Percentiles rank a stretch among this genome's conserved stretches.
Conservation (phyloP, 1,284 basidiomycete species). For the Pseudozyma sp. region DNA sequence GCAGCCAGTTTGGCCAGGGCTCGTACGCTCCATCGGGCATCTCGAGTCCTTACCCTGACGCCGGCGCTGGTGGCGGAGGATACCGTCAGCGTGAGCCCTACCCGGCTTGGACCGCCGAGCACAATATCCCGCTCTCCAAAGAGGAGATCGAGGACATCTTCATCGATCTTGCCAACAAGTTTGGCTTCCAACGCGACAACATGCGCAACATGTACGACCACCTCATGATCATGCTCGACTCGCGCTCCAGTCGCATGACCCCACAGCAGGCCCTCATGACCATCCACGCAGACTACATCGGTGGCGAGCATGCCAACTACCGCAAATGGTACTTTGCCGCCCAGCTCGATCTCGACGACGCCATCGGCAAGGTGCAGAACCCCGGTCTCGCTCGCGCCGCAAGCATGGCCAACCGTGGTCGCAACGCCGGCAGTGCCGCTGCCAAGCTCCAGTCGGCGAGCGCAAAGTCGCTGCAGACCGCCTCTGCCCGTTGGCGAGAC, state of each 20-base stretch:
- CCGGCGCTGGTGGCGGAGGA: conserved; percentile 52
- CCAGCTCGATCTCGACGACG: conserved; percentile 97
- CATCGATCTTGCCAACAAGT: conserved; percentile 97
- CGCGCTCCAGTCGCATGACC: conserved; percentile 79
- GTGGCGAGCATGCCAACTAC: conserved; percentile 76
- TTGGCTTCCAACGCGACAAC: conserved; percentile 91
- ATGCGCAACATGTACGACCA: conserved; percentile 87
- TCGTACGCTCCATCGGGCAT: conserved; percentile 62
- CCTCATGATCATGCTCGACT: conserved; percentile 95
- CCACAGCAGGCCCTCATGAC: conserved; percentile 91
- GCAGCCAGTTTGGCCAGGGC: conserved; percentile 47
- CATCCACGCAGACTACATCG: conserved; percentile 98
- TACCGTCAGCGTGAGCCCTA: conserved; percentile 76
- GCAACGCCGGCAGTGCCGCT: conserved; percentile 58
- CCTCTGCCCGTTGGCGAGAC: conserved; percentile 91
- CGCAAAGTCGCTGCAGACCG: conserved; percentile 84
- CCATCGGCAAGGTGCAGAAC: conserved; percentile 91
- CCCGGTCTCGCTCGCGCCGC: conserved; percentile 86
- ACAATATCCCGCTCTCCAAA: conserved; percentile 93
- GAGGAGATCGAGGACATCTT: conserved; percentile 99
- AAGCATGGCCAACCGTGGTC: conserved; percentile 75
- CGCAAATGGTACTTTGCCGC: conserved; percentile 95
- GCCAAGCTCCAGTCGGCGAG: conserved; percentile 74
- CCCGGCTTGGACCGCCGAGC: conserved; percentile 91
- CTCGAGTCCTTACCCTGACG: conserved; percentile 55